Base-by-base conservation (phyloP, 306 rosid species). In the Malus sieversii region DNA sequence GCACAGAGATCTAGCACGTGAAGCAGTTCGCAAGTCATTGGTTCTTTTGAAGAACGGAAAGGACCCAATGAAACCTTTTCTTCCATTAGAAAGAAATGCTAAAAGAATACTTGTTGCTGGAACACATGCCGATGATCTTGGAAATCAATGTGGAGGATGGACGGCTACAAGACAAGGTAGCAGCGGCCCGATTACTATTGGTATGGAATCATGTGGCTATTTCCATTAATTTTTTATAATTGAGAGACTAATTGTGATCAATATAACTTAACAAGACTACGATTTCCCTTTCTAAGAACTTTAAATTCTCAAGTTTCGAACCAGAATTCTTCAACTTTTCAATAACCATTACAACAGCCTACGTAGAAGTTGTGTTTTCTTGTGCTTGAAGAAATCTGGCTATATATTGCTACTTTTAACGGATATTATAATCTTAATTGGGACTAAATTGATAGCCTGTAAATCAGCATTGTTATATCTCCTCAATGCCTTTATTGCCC, bases 101-200 rank as follows among this genome's bases (percentile, higher is more conserved):
- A 90, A 86, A 79, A 88, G 84, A 82, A 86, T 94, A 79, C 94
- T 90, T 77, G 90, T 94, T 30, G 33, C 89, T 10, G 97, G 97
- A 78, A 88, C 88, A 27, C 98, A 93, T 32, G 94, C 91, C 0
- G 92, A 91, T 81, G 77, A 94, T 87, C 88, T 94, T 63, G 98
- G 97, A 66, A 90, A 62, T 82, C 98, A 91, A 68, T 90, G 98
- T 71, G 97, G 98, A 67, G 97, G 97, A 72, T 90, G 98, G 97
- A 94, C 97, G 4, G 78, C 71, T 60, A 81, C 89, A 87, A 84
- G 85, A 89, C 29, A 46, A 67, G 93, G 93, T 57, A 22, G 67
- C 25, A 78, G 83, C 38, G 96, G 94, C 48, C 78, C 62, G 66
- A 82, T 84, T 27, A 86, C 95, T 1, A 42, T 82, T 6, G 94